Percentiles rank a stretch among this genome's conserved stretches.
These are phyloP conservation scores for Fusarium citri DNA, from an alignment of 2,329 filamentous ascomycete genomes.

Conservation along the genomic window DNA sequence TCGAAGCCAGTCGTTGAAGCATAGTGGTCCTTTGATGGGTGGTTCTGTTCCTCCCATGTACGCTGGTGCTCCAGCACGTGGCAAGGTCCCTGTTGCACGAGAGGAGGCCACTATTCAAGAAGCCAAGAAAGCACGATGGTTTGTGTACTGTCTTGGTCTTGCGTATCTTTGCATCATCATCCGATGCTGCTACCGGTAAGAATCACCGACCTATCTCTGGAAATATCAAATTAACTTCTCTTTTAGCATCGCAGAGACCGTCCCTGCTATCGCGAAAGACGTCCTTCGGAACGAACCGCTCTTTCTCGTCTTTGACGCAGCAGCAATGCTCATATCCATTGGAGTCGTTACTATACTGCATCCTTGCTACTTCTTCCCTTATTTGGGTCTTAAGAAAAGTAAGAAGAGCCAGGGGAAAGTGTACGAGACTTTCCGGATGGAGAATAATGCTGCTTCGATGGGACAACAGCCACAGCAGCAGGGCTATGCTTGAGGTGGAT, in stretches of 20 bases:
- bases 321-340: slow-evolving; percentile 29
- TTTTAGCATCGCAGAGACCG: slow-evolving; percentile 26
- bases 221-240: background rate
- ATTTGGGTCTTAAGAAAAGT: slow-evolving; percentile 16
- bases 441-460: slow-evolving; percentile 12
- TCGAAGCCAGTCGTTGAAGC: slow-evolving; percentile 15
- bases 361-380: slow-evolving; percentile 32
- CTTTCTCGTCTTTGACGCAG: slow-evolving; percentile 30
- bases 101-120: slow-evolving; percentile 25
- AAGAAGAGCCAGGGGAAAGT: slow-evolving; percentile 21
- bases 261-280: slow-evolving; percentile 14
- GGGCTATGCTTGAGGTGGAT: background rate
- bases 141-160: slow-evolving; percentile 28
- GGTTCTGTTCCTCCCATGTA: background rate
- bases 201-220: rapidly evolving
- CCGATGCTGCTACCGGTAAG: slow-evolving; percentile 35
- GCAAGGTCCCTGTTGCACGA: slow-evolving; percentile 16
- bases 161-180: slow-evolving; percentile 33
- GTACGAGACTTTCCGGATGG: slow-evolving; percentile 17
- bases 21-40: background rate
- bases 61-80: background rate
- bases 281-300: slow-evolving; percentile 34
- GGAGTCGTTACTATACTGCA: slow-evolving; percentile 24
- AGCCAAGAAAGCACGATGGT: slow-evolving; percentile 11
- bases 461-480: slow-evolving; percentile 6